A percentile compares a stretch with the other conserved stretches of the same genome.
phyloP scores from a whole-genome alignment of 352 stramenopile species.

The Globisporangium splendens region DNA sequence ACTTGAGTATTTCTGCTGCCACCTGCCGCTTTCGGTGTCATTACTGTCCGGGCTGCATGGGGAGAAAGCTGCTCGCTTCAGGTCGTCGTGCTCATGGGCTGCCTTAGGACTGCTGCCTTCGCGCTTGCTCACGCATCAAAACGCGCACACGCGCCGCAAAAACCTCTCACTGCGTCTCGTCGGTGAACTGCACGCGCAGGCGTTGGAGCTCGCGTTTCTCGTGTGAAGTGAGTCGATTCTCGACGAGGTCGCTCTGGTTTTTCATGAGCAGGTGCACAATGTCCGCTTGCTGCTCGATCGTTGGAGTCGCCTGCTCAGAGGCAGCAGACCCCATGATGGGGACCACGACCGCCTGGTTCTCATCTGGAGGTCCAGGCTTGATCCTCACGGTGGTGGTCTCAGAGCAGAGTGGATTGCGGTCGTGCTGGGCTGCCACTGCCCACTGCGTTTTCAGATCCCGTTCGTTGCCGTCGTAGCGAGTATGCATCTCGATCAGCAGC shows the following conservation, averaged over 20 bases:
- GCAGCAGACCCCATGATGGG: background rate
- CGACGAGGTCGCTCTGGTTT: slow-evolving; percentile 25
- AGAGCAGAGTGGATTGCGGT: slow-evolving; percentile 23
- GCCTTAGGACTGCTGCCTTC: background rate
- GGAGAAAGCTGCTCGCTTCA: too few species aligned
- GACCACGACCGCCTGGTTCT: background rate
- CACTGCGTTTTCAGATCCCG: slow-evolving; percentile 24
- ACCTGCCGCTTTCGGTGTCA: too few species aligned
- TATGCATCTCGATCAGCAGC: slow-evolving; percentile 22
- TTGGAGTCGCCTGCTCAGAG: background rate
- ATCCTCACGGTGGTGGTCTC: slow-evolving; percentile 24
- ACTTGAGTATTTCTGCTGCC: too few species aligned
- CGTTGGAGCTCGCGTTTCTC: slow-evolving; percentile 18
- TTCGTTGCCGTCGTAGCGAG: background rate
- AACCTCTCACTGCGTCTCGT: slow-evolving; percentile 16
- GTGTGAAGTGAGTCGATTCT: slow-evolving; percentile 20
- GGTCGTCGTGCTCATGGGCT: too few species aligned
- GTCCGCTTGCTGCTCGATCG: slow-evolving; percentile 9
- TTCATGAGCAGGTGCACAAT: slow-evolving; percentile 45
- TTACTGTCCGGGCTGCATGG: too few species aligned
- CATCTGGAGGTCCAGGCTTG: background rate
- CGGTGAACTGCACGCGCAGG: slow-evolving; percentile 6
- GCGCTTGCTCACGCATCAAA: slow-evolving; percentile 8
- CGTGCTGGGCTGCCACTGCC: slow-evolving; percentile 17
- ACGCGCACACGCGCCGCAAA: slow-evolving; percentile 23